These are phyloP conservation scores for Suillus plorans DNA, from an alignment of 768 basidiomycete genomes.

Conservation along the genomic window DNA sequence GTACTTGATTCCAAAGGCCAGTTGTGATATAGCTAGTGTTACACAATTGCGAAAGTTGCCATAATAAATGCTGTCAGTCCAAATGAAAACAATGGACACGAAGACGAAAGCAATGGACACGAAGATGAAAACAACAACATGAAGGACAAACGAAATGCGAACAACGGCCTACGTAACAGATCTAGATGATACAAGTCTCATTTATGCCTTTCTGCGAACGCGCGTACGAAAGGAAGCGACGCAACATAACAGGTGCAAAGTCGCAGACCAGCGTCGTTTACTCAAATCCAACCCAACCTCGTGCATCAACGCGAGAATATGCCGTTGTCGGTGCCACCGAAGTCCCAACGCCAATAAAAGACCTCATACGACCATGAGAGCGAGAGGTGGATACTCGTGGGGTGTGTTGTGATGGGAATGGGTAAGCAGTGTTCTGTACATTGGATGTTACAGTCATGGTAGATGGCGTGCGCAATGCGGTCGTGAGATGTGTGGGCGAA, in stretches of 20 bases:
- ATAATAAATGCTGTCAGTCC: conserved; percentile 16
- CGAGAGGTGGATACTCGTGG: conserved; percentile 72
- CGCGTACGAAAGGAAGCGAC: conserved; percentile 8
- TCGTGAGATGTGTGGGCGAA: conserved; percentile 55
- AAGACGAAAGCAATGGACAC: conserved; percentile 22
- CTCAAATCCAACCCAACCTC: conserved; percentile 71
- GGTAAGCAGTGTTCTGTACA: conserved; percentile 40
- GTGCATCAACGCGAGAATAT: conserved; percentile 79
- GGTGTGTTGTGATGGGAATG: conserved; percentile 61
- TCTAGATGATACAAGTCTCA: conserved; percentile 5
- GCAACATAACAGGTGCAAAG: conserved; percentile 10
- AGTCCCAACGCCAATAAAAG: conserved; percentile 69
- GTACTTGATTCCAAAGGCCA: conserved; percentile 8
- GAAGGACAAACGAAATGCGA: conserved; percentile 19
- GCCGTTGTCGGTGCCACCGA: conserved; percentile 78
- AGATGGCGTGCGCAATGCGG: conserved; percentile 65
- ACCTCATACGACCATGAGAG: conserved; percentile 63
- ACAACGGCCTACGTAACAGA: conserved; percentile 16
- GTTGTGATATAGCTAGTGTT: conserved; percentile 25
- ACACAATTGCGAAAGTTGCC: conserved; percentile 30
- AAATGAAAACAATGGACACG: conserved; percentile 16
- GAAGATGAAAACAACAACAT: conserved; percentile 20
- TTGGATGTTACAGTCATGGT: conserved; percentile 81
- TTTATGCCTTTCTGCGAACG: conserved; percentile 8
- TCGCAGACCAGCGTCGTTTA: conserved; percentile 16